Evolutionary conservation across 2,329 filamentous ascomycete species (phyloP).

Genomic region (Nemania sp.): DNA sequence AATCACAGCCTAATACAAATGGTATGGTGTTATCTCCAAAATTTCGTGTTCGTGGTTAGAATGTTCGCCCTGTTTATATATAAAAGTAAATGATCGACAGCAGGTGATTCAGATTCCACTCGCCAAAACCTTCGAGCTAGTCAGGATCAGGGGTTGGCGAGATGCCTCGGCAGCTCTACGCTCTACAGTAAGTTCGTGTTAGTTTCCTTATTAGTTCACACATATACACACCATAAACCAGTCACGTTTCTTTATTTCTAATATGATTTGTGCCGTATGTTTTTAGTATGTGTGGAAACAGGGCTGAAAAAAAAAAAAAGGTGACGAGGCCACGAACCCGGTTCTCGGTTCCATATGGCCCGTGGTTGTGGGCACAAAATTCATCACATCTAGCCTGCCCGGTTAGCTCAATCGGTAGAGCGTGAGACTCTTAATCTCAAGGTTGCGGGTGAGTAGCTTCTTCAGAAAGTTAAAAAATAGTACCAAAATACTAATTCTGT

Average conservation of each 20-base stretch:
- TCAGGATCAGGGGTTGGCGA: slow-evolving; percentile 21
- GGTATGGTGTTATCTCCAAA: background rate
- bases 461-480: background rate
- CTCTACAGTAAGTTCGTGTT: background rate
- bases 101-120: background rate
- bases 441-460: slow-evolving; percentile 28
- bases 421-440: slow-evolving; percentile 74
- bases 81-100: slow-evolving; percentile 19
- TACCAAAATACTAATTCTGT: background rate
- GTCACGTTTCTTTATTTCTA: background rate
- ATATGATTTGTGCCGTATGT: no score
- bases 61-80: slow-evolving; percentile 24
- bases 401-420: slow-evolving; percentile 79
- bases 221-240: background rate
- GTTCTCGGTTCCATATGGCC: background rate
- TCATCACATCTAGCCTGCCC: slow-evolving; percentile 51
- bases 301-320: background rate
- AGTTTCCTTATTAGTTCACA: background rate
- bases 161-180: background rate
- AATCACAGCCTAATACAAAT: background rate
- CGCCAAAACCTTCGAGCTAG: background rate
- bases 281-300: no score
- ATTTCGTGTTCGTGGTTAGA: background rate
- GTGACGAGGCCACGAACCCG: background rate
- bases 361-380: background rate